Evolutionary conservation across 306 rosid species (phyloP).

Genomic region (Lagenaria siceraria): DNA sequence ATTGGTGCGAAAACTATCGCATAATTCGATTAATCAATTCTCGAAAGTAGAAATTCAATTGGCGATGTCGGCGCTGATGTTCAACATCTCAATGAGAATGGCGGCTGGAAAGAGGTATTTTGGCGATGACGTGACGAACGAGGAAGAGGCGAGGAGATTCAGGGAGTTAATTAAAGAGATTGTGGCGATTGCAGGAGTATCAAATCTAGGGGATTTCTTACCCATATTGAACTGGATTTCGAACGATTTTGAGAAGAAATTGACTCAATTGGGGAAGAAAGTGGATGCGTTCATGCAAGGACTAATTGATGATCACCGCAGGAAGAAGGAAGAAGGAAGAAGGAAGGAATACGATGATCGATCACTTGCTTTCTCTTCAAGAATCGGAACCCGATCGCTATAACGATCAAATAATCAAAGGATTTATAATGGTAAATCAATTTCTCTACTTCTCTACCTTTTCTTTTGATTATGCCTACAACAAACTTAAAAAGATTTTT

Average conservation of each 20-base stretch:
- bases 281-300: constrained; percentile 30
- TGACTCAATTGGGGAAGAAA: not conserved
- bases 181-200: not conserved
- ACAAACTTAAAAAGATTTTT: too few species aligned
- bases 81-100: constrained; percentile 52
- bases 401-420: constrained; percentile 51
- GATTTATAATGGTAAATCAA: constrained; percentile 12
- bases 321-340: constrained; percentile 3
- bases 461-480: too few species aligned
- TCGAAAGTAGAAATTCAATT: constrained; percentile 24
- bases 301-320: constrained; percentile 40
- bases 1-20: constrained; percentile 17
- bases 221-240: constrained; percentile 28
- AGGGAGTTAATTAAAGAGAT: constrained; percentile 23
- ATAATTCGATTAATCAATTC: not conserved
- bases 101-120: constrained; percentile 55
- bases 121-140: constrained; percentile 18
- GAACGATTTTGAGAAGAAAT: not conserved
- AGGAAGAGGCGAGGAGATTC: constrained; percentile 31
- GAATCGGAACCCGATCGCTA: constrained; percentile 40
- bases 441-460: not conserved
- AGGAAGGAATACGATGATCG: constrained; percentile 34
- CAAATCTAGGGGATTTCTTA: constrained; percentile 26
- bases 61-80: constrained; percentile 31
- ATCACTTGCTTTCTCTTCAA: constrained; percentile 33